A percentile compares a stretch with the other conserved stretches of the same genome.
Evolutionary conservation across 495 filamentous ascomycete genomes (phyloP).

Genomic region (Penicillium egyptiacum): DNA sequence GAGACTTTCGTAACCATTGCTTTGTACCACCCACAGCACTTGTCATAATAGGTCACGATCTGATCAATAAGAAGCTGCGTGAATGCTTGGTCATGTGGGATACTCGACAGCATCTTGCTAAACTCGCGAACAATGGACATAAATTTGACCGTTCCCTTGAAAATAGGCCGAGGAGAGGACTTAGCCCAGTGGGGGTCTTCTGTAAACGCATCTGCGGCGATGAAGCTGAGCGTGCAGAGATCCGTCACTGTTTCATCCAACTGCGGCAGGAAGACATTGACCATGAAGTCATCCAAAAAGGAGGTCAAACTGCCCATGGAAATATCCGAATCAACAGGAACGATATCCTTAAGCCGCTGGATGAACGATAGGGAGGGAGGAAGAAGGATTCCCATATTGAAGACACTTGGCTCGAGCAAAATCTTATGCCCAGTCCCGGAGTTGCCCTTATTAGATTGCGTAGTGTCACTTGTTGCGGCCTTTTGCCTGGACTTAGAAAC

Average conservation of each 20-base stretch:
- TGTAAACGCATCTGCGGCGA: slow-evolving; percentile 82
- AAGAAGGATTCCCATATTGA: slow-evolving; percentile 93
- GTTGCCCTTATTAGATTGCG: slow-evolving; percentile 43
- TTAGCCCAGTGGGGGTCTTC: slow-evolving; percentile 79
- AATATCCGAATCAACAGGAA: slow-evolving; percentile 80
- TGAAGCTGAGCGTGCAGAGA: slow-evolving; percentile 76
- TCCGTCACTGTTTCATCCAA: slow-evolving; percentile 93
- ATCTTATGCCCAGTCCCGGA: slow-evolving; percentile 76
- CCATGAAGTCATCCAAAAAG: slow-evolving; percentile 96
- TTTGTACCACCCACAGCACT: slow-evolving; percentile 89
- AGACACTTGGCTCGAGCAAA: slow-evolving; percentile 91
- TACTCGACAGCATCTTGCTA: slow-evolving; percentile 89
- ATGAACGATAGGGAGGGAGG: slow-evolving; percentile 94
- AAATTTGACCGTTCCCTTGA: slow-evolving; percentile 89
- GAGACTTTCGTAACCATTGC: slow-evolving; percentile 48
- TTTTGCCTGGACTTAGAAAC: slow-evolving; percentile 71
- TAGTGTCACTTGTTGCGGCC: slow-evolving; percentile 34
- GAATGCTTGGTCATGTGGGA: slow-evolving; percentile 96
- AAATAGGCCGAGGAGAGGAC: slow-evolving; percentile 78
- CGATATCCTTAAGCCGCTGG: slow-evolving; percentile 85
- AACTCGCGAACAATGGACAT: slow-evolving; percentile 84
- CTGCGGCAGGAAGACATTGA: slow-evolving; percentile 97
- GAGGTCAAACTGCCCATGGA: slow-evolving; percentile 84
- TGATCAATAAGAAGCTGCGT: slow-evolving; percentile 86
- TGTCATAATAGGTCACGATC: slow-evolving; percentile 86